phyloP scores from a whole-genome alignment of 164 flowering plant genomes.

The Vitis labrusca region DNA sequence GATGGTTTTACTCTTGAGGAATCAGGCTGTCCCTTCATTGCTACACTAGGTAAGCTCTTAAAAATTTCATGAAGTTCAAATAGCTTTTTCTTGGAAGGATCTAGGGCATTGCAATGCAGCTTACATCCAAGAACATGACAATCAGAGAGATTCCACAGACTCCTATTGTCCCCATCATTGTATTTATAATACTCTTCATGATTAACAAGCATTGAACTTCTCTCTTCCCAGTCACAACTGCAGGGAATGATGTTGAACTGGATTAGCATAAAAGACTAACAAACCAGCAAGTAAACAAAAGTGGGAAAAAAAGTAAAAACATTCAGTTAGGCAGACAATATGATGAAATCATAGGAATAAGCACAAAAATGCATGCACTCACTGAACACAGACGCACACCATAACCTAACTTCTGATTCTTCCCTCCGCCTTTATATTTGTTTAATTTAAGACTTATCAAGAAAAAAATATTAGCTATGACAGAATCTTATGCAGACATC shows the following conservation, averaged over 20 bases:
- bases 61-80: conserved; percentile 95
- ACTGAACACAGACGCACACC: neutral
- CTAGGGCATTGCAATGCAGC: conserved; percentile 35
- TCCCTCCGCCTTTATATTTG: neutral
- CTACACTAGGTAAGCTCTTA: conserved; percentile 65
- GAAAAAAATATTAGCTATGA: no score
- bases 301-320: neutral
- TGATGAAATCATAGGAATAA: neutral
- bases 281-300: neutral
- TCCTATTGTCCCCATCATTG: conserved; percentile 13
- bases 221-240: conserved; percentile 87
- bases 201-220: conserved; percentile 39
- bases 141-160: conserved; percentile 57
- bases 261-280: conserved; percentile 6
- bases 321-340: neutral
- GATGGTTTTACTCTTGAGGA: conserved; percentile 49
- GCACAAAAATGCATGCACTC: neutral
- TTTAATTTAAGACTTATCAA: neutral
- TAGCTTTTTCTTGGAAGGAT: conserved; percentile 41
- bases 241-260: conserved; percentile 15
- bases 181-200: conserved; percentile 12
- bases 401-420: neutral
- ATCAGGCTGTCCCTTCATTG: conserved; percentile 27
- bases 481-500: no score
- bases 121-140: conserved; percentile 90